Conservation (phyloP, 352 stramenopile genomes). For the Plasmopara viticola region DNA sequence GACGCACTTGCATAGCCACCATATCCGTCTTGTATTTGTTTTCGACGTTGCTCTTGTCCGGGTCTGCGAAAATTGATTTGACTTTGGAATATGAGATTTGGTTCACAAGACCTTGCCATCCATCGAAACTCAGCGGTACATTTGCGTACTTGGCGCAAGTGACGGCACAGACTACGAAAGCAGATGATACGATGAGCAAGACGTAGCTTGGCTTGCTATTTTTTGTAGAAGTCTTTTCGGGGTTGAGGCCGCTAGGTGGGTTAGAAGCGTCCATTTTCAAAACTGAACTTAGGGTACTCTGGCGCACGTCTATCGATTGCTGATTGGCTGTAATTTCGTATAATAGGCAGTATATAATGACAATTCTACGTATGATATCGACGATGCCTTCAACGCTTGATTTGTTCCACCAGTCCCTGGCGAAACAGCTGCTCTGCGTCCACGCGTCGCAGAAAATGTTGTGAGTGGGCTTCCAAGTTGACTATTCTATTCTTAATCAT, state of each 20-base stretch:
- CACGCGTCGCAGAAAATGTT: too few species aligned
- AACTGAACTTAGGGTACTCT: background rate
- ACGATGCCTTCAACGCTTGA: too few species aligned
- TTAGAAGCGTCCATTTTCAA: background rate
- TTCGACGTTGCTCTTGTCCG: slow-evolving; percentile 11
- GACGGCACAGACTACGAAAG: slow-evolving; percentile 17
- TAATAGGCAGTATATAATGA: too few species aligned
- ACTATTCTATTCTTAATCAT: too few species aligned
- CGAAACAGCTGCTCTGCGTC: too few species aligned
- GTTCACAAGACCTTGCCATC: slow-evolving; percentile 15
- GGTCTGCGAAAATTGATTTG: slow-evolving; percentile 9
- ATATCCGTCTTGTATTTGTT: slow-evolving; percentile 65
- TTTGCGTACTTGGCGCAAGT: slow-evolving; percentile 23
- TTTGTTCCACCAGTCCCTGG: too few species aligned
- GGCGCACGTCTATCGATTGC: slow-evolving; percentile 7
- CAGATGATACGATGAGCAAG: slow-evolving; percentile 22
- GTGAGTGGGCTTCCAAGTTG: too few species aligned
- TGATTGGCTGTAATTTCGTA: slow-evolving; percentile 15
- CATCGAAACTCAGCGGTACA: slow-evolving; percentile 18
- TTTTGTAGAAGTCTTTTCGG: slow-evolving; percentile 2
- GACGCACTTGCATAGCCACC: slow-evolving; percentile 35
- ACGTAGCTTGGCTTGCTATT: slow-evolving; percentile 9
- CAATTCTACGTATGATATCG: too few species aligned
- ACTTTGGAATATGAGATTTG: slow-evolving; percentile 7
- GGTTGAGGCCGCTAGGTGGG: background rate